A percentile compares a stretch with the other conserved stretches of the same genome.
These are phyloP conservation scores for Cunninghamia lanceolata DNA, from an alignment of 75 land plant species.

Conservation along the genomic window DNA sequence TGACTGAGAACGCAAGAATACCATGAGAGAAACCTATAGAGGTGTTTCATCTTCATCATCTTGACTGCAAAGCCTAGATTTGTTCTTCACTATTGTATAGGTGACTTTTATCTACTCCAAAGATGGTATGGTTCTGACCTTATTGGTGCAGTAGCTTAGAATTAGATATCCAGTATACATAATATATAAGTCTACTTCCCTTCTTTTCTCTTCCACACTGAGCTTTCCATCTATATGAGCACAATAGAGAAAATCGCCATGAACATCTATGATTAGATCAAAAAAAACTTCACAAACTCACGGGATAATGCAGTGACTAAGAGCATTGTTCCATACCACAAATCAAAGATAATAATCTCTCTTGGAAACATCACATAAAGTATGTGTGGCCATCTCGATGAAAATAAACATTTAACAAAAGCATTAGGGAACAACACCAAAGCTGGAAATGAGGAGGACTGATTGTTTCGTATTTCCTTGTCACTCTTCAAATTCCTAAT, in stretches of 20 bases:
- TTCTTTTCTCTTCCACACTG: constrained; percentile 83
- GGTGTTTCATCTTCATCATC: no score
- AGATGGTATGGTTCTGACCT: no score
- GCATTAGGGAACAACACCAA: constrained; percentile 50
- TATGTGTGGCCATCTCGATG: constrained; percentile 65
- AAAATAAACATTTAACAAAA: constrained; percentile 51
- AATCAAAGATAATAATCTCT: constrained; percentile 82
- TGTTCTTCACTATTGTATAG: no score
- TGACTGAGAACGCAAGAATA: no score
- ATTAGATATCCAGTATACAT: no score
- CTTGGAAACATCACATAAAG: constrained; percentile 67
- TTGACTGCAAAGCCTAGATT: no score
- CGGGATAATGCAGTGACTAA: constrained; percentile 61
- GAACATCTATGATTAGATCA: constrained; percentile 67
- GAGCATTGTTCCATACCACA: constrained; percentile 68
- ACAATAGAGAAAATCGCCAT: constrained; percentile 72
- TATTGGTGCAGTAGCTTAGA: no score
- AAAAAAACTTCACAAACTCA: constrained; percentile 67
- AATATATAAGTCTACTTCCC: no score
- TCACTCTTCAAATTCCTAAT: constrained; percentile 16
- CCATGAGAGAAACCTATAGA: no score
- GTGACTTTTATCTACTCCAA: no score
- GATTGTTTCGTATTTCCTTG: background rate
- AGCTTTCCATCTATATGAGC: constrained; percentile 89
- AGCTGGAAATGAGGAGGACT: constrained; percentile 47